Base-by-base conservation (phyloP, 805 yeast species). In the Diddensiella santjacobensis region DNA sequence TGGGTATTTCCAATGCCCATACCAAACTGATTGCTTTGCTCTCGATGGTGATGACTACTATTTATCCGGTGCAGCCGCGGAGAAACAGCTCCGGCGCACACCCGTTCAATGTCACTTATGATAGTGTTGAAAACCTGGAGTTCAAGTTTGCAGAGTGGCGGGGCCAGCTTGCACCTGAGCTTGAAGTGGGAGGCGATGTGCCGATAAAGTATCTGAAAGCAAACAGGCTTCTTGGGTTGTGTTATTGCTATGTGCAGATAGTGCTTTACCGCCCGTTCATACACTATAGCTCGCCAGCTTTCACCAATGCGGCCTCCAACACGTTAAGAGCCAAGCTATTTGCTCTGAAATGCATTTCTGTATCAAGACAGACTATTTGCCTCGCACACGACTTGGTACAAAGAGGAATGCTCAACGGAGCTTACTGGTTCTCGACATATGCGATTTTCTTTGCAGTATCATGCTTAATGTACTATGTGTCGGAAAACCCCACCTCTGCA, bases 351-450 rank as follows among this genome's bases (percentile, higher is more conserved):
- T 89, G 96, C 67, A 83, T 89, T 46, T 80, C 83, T 56, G 89
- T 87, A 6, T 90, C 96, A 0, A 73, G 93, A 49, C 79, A 84
- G 58, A 95, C 86, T 23, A 89, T 89, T 15, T 82, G 82, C 58
- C 64, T 87, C 48, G 88, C 96, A 0, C 80, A 84, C 57, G 88
- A 84, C 59, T 80, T 89, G 88, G 81, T 84, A 52, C 75, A 78
- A 54, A 79, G 80, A 52, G 74, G 82, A 49, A 72, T 87, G 64
- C 69, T 89, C 36, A 79, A 82, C 54, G 96, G 96, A 0, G 85
- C 93, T 1, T 90, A 89, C 61, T 87, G 96, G 96, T 89, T 87
- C 61, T 81, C 93, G 4, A 84, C 86, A 60, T 89, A 89, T 64
- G 87, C 96, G 0, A 84, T 89, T 3, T 89, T 88, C 63, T 87